Evolutionary conservation across 2,329 filamentous ascomycete genomes (phyloP), one percentile per base, ranked within the genome.

Genomic region (Trichoderma sp.): DNA sequence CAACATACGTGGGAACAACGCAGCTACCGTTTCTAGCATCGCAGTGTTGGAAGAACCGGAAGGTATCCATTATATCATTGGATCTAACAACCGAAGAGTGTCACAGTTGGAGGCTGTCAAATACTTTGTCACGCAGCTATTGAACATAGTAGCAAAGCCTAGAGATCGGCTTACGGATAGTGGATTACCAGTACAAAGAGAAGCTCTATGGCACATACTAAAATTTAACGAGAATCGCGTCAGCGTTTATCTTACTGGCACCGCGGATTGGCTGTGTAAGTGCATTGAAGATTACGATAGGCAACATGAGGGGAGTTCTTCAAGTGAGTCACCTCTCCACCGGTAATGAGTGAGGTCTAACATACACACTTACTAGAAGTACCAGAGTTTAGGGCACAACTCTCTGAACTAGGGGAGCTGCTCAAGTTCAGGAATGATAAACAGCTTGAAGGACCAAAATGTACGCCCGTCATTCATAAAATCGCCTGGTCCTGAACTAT

Each of bases 1-100:
- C 45, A 74, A 67, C 2, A 29, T 59, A 10, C 74, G 70, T 17
- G 69, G 73, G 1, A 7, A n/a, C 0, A 19, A 48, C 7, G 78
- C 77, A 2, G 67, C 29, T 1, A 79, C 76, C 0, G 75, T 80
- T 4, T 75, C 78, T 0, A 72, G 77, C 0, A 50, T 78, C n/a
- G 68, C 72, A 0, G 70, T 80, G 0, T 67, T 79, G 1, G 70
- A 77, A 7, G 68, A 70, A 4, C 72, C 72, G 2, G 72, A 77
- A 0, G 67, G 61, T 9, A 68, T 77, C n/a, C 65, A 71, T 1
- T 80, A 79, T 34, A 64, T 73, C 6, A 72, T 80, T 67, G 76
- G 71, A 0, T 78, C 74, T 2, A 80, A 79, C 45, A 68, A 73
- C 25, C 63, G 72, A 7, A 68, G 34, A 6, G 3, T 3, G 0